phyloP scores from a whole-genome alignment of 768 basidiomycete species.

The Symmetrospora coprosmae region DNA sequence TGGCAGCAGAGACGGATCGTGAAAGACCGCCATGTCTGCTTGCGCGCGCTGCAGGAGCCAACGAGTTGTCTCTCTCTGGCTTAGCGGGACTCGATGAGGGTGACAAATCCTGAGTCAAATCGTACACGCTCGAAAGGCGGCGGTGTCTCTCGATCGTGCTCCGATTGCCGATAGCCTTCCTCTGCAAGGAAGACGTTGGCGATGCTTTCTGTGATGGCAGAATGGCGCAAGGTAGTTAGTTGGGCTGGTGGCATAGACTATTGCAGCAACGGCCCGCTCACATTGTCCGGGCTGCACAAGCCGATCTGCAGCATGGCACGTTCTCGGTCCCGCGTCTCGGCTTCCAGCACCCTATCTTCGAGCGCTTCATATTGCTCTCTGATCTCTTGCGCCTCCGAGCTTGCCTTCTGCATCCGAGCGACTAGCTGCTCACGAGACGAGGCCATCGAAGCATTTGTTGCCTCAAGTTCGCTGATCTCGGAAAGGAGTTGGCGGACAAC shows the following conservation, averaged over 20 bases:
- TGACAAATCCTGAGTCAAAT: too few species aligned
- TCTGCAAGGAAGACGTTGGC: background rate
- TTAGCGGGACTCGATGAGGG: too few species aligned
- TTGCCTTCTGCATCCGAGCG: slow-evolving; percentile 9
- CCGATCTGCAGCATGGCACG: too few species aligned
- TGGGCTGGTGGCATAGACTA: background rate
- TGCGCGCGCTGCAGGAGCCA: too few species aligned
- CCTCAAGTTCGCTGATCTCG: slow-evolving; percentile 26
- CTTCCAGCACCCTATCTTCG: slow-evolving; percentile 6
- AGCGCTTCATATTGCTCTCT: slow-evolving; percentile 6
- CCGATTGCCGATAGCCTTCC: slow-evolving; percentile 1
- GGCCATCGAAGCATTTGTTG: slow-evolving; percentile 20
- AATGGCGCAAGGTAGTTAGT: background rate
- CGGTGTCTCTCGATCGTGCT: background rate
- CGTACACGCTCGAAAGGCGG: background rate
- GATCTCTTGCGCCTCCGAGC: slow-evolving; percentile 18
- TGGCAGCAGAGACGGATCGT: too few species aligned
- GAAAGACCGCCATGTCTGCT: too few species aligned
- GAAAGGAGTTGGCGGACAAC: slow-evolving; percentile 18
- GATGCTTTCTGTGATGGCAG: background rate
- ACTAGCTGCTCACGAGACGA: slow-evolving; percentile 10
- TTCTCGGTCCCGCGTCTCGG: slow-evolving; percentile 1
- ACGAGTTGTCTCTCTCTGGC: too few species aligned
- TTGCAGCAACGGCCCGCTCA: background rate
- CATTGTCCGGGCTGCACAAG: background rate